phyloP scores from a whole-genome alignment of 768 basidiomycete species.

The Psilocybe azurescens region DNA sequence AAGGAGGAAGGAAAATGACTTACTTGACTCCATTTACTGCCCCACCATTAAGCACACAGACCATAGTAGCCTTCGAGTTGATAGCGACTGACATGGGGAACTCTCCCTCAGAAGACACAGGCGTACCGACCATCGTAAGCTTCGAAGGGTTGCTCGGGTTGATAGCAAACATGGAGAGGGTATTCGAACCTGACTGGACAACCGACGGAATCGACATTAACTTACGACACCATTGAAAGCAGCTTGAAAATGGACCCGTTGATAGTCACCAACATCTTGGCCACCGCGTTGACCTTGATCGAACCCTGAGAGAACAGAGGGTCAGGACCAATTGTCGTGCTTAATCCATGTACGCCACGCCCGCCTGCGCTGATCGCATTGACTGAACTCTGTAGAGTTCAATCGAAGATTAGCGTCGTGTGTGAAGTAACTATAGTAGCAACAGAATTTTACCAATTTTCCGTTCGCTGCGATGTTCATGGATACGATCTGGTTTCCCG shows the following conservation, averaged over 20 bases:
- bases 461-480: slow-evolving; percentile 13
- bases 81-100: slow-evolving; percentile 54
- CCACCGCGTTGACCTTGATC: slow-evolving; percentile 3
- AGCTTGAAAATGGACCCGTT: not conserved
- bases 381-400: slow-evolving; percentile 5
- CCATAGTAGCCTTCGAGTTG: slow-evolving; percentile 30
- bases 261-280: slow-evolving; percentile 7
- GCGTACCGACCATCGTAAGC: slow-evolving; percentile 47
- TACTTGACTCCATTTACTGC: slow-evolving; percentile 43
- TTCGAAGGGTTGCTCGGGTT: slow-evolving; percentile 46
- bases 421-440: not conserved
- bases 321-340: slow-evolving; percentile 8
- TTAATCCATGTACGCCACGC: slow-evolving; percentile 8
- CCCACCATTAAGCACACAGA: slow-evolving; percentile 51
- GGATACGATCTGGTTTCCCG: slow-evolving; percentile 12
- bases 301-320: slow-evolving; percentile 14
- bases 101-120: slow-evolving; percentile 49
- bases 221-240: not conserved
- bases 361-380: slow-evolving; percentile 12
- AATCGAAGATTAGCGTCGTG: not conserved
- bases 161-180: slow-evolving; percentile 44
- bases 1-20: not conserved
- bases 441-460: slow-evolving; percentile 3
- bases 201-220: not conserved
- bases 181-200: slow-evolving; percentile 53